These are phyloP conservation scores for Gaertneriomyces sp. DNA, from an alignment of 192 early-diverging fungal species.

Conservation along the genomic window DNA sequence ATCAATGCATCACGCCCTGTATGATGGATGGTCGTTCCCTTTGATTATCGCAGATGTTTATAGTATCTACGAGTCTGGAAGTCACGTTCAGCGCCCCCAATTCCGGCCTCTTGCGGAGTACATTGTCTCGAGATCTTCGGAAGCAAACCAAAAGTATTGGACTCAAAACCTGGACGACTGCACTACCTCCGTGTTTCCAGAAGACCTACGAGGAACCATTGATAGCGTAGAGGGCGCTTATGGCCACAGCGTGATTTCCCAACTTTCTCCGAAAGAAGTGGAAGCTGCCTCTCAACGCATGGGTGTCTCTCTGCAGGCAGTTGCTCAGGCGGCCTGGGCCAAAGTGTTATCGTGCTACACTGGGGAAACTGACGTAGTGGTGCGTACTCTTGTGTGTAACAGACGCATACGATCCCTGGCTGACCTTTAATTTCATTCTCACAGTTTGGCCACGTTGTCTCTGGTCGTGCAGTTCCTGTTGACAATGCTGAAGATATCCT, in stretches of 20 bases:
- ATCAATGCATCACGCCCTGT: constrained; percentile 34
- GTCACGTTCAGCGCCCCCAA: background rate
- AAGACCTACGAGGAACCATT: background rate
- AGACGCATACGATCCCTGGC: background rate
- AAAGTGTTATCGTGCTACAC: constrained; percentile 12
- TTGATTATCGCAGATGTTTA: constrained; percentile 31
- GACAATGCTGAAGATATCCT: constrained; percentile 13
- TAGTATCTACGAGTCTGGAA: background rate
- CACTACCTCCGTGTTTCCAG: constrained; percentile 10
- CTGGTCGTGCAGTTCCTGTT: constrained; percentile 23
- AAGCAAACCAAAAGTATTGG: constrained; percentile 18
- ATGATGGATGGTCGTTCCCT: constrained; percentile 36
- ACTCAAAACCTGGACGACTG: background rate
- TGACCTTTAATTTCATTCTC: background rate
- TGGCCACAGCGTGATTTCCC: background rate
- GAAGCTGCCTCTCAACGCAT: background rate
- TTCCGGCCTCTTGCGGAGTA: constrained; percentile 4
- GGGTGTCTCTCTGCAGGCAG: constrained; percentile 6
- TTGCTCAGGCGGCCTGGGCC: constrained; percentile 22
- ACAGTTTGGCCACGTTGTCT: constrained; percentile 26
- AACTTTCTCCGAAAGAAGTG: background rate
- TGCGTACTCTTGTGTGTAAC: background rate
- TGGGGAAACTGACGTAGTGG: constrained; percentile 17
- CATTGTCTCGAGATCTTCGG: background rate
- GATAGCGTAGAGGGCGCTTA: background rate